Percentiles rank a stretch among this genome's conserved stretches.
Conservation (phyloP, 805 yeast genomes). For the Wickerhamomyces canadensis region DNA sequence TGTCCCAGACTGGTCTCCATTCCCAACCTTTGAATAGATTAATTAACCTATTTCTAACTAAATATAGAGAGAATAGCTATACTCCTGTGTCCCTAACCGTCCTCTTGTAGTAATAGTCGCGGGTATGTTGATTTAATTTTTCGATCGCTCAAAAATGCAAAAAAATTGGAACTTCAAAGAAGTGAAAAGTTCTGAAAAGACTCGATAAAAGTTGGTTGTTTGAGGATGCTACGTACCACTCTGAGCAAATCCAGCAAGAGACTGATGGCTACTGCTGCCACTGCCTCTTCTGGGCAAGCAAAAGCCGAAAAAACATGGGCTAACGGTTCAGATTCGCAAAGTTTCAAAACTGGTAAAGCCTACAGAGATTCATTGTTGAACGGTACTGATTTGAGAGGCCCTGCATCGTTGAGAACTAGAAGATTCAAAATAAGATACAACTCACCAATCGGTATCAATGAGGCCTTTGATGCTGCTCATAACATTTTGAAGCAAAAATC, state of each 20-base stretch:
- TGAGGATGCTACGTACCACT: slow-evolving; percentile 13
- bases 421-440: slow-evolving; percentile 46
- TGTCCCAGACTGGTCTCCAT: slow-evolving; percentile 18
- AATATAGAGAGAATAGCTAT: not conserved
- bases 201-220: no score
- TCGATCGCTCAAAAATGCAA: not conserved
- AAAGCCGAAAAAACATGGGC: slow-evolving; percentile 24
- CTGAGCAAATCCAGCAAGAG: slow-evolving; percentile 8
- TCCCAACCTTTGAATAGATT: slow-evolving; percentile 29
- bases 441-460: slow-evolving; percentile 65
- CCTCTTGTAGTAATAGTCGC: not conserved
- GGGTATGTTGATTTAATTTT: not conserved
- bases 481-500: slow-evolving; percentile 47
- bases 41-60: no score
- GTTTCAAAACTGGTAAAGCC: slow-evolving; percentile 20
- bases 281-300: slow-evolving; percentile 1
- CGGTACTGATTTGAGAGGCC: slow-evolving; percentile 39
- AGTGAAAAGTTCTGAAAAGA: no score
- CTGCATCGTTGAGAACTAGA: slow-evolving; percentile 42
- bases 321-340: slow-evolving; percentile 16
- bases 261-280: slow-evolving; percentile 9
- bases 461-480: slow-evolving; percentile 67
- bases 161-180: no score
- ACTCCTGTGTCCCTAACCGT: not conserved
- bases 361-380: slow-evolving; percentile 27